Evolutionary conservation across 805 yeast genomes (phyloP), one percentile per base, ranked within the genome.

Genomic region (Metahyphopichia silvanorum): DNA sequence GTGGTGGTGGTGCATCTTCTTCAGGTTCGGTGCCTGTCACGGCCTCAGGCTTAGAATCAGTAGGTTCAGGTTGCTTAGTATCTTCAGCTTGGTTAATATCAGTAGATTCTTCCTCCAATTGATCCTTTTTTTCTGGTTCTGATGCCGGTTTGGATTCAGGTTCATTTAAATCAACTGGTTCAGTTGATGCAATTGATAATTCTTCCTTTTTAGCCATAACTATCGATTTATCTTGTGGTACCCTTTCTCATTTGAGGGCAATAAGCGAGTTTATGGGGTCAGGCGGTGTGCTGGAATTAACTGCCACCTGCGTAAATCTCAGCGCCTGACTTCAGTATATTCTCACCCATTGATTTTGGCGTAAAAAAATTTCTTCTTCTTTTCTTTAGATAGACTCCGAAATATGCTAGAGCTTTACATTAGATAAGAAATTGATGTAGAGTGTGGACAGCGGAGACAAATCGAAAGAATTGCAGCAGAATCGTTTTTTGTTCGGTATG

Each of bases 361-460:
- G n/a, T n/a, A n/a, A n/a, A n/a, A n/a, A n/a, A n/a, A n/a, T 34
- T 21, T 27, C 32, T 45, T 37, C 27, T 38, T 39, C 45, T 35
- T 38, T 32, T 38, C 30, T 40, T 37, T 42, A 36, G 29, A 39
- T 40, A 37, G 22, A 26, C 68, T 60, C 64, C 65, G 65, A 56
- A 45, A 35, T 20, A 38, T 46, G 67, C 50, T 66, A 66, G 71
- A 66, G 69, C 71, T 65, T 58, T 47, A 44, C 50, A 51, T 42
- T 45, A 43, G 20, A 34, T 44, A 41, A 34, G 34, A 49, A 32
- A 41, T 55, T 52, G 55, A 40, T 56, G 43, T 46, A 46, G 53
- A 61, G 71, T 66, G 70, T 66, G 71, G 71, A 66, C 70, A 65
- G 60, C 66, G 69, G 70, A 66, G 71, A 51, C 53, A 65, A n/a